Evolutionary conservation across 1,139 yeast species (phyloP).

Genomic region (Hansenula lynferdii): DNA sequence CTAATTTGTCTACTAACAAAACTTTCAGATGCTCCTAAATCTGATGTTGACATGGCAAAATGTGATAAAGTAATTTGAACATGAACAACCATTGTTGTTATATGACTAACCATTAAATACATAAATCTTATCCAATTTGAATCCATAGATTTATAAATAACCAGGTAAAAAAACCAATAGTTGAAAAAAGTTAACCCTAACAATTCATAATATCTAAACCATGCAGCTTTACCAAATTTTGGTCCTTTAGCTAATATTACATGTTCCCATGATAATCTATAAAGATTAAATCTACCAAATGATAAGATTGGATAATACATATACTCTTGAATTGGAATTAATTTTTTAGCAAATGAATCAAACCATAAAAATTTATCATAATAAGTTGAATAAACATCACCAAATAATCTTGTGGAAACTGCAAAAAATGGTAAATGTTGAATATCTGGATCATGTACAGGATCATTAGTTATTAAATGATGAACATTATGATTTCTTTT

Average conservation of each 20-base stretch:
- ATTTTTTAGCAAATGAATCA: slow-evolving; percentile 55
- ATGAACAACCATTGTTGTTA: slow-evolving; percentile 84
- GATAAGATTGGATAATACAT: slow-evolving; percentile 73
- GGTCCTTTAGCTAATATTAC: slow-evolving; percentile 74
- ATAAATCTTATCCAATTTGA: slow-evolving; percentile 46
- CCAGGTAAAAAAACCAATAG: slow-evolving; percentile 74
- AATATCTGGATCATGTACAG: slow-evolving; percentile 90
- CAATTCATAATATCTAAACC: slow-evolving; percentile 78
- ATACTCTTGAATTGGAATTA: slow-evolving; percentile 63
- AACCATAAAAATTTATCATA: slow-evolving; percentile 64
- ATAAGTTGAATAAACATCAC: slow-evolving; percentile 70
- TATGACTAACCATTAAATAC: slow-evolving; percentile 69
- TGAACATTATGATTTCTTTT: slow-evolving; percentile 89
- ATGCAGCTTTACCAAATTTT: slow-evolving; percentile 73
- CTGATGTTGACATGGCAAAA: slow-evolving; percentile 91
- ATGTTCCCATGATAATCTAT: slow-evolving; percentile 77
- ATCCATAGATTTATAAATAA: slow-evolving; percentile 48
- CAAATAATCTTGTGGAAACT: slow-evolving; percentile 66
- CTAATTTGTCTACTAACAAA: slow-evolving; percentile 78
- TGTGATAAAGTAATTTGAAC: slow-evolving; percentile 89
- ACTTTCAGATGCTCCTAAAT: slow-evolving; percentile 77
- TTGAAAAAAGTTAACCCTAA: slow-evolving; percentile 63
- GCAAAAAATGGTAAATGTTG: slow-evolving; percentile 92
- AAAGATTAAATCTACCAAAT: slow-evolving; percentile 84
- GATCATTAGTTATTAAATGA: slow-evolving; percentile 84